Base-by-base conservation (phyloP, 148 eudicot genomes). In the Tetragonia tetragonoides region DNA sequence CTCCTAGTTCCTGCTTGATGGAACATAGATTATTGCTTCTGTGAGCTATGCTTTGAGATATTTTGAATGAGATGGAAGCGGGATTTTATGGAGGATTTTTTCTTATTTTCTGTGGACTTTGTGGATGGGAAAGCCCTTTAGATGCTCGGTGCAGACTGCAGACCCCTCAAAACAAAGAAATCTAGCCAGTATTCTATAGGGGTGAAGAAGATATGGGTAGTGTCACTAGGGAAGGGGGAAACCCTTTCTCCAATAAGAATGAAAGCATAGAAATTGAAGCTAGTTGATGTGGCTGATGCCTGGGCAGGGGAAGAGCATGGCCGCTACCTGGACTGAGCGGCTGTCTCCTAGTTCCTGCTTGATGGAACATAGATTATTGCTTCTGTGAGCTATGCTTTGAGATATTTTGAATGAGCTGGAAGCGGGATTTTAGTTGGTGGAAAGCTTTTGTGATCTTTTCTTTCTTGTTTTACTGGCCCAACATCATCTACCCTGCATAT, bases 151-250 rank as follows among this genome's bases (percentile, higher is more conserved):
- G 34, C 63, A 51, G 51, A 65, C 46, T 42, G 53, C 17, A 42
- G 73, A 66, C 77, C 73, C 40, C 54, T 41, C 41, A 11, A 28
- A 64, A 16, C 49, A n/a, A 42, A 66, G 66, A 78, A 28, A 49
- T 20, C 66, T 72, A 53, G 53, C 63, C 23, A 15, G 37, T n/a
- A 71, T 23, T 15, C 21, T 17, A 44, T 7, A 4, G 24, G 24
- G 54, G 21, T 0, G 11, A 16, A 41, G 38, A 42, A 72, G 46
- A 72, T 73, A 53, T 2, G 66, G 75, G 3, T 54, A 21, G 38
- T 72, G 56, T 40, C 66, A 16, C 34, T 73, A n/a, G 69, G 60
- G 76, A 40, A 44, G 66, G 54, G 11, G 28, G 12, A 63, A 17
- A 73, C 23, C 61, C 41, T 17, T 24, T 17, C 47, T 18, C 23